Evolutionary conservation across 192 early-diverging fungal genomes (phyloP).

Genomic region (Fimicolochytrium jonesii): DNA sequence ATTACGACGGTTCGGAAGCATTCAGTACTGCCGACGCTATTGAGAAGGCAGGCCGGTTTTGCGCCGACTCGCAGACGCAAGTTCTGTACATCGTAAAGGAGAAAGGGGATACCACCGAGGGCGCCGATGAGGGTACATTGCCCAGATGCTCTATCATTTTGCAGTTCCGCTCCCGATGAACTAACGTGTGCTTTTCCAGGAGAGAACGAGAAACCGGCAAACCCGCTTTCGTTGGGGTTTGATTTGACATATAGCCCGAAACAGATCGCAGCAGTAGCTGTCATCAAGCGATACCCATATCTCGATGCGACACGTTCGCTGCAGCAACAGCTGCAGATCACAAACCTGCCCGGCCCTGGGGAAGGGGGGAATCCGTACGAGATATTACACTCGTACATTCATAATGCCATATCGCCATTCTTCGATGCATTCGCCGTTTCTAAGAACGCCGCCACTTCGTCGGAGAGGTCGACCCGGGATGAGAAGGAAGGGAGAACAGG

Average conservation of each 20-base stretch:
- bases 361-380: slow-evolving; percentile 71
- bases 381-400: slow-evolving; percentile 84
- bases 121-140: slow-evolving; percentile 1
- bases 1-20: slow-evolving; percentile 59
- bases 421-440: slow-evolving; percentile 90
- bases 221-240: slow-evolving; percentile 2
- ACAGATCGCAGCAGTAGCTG: slow-evolving; percentile 23
- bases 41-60: slow-evolving; percentile 71
- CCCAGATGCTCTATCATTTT: not conserved
- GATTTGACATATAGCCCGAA: slow-evolving; percentile 24
- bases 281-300: slow-evolving; percentile 36
- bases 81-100: slow-evolving; percentile 81
- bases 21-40: slow-evolving; percentile 66
- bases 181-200: not conserved
- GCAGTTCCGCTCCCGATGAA: not conserved
- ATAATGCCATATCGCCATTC: slow-evolving; percentile 90
- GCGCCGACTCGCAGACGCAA: slow-evolving; percentile 64
- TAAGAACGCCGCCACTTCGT: slow-evolving; percentile 39
- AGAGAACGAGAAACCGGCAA: not conserved
- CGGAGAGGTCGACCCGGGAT: slow-evolving; percentile 10
- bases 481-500: slow-evolving; percentile 76
- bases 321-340: slow-evolving; percentile 79
- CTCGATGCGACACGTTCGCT: slow-evolving; percentile 71
- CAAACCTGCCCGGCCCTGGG: slow-evolving; percentile 81
- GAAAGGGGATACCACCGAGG: slow-evolving; percentile 44